Base-by-base conservation (phyloP, 768 basidiomycete genomes). In the Kondoa malvinella region DNA sequence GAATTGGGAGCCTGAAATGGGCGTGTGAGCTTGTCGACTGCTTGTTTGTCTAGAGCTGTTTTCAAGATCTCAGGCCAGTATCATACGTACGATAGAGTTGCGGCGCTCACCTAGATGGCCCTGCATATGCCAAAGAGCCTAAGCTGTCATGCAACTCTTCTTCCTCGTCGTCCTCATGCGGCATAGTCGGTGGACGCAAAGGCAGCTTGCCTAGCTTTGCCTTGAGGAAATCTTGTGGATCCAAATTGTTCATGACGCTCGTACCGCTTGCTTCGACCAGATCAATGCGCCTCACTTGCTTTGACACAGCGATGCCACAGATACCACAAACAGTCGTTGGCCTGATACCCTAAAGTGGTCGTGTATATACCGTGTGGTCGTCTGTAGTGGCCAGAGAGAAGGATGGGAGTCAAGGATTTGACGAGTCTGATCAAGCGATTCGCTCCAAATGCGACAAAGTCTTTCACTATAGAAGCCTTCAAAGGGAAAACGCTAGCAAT, bases 191-290 rank as follows among this genome's bases (percentile, higher is more conserved):
- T 16, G 82, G 83, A n/a, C 85, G 71, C 17, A 76, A 74, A 3
- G 88, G 88, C n/a, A 92, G 77, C 73, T 86, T 89, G 2, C 87
- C 80, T 50, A 90, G 79, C 56, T 87, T 82, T 1, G 88, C 84
- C 70, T 82, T 82, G 68, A 94, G 80, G 12, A 90, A 84, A 69
- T 87, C 87, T 30, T 67, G n/a, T 26, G 40, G 40, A 21, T 65
- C 56, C 4, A 69, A 60, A 21, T 66, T 34, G 66, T 57, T 66
- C 56, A 31, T 69, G 29, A 29, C 21, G 30, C 29, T 65, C 25
- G 63, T n/a, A n/a, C n/a, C n/a, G n/a, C n/a, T n/a, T n/a, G n/a
- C n/a, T n/a, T 30, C 31, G 31, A 64, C n/a, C n/a, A n/a, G n/a
- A n/a, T n/a, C n/a, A n/a, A n/a, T n/a, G n/a, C n/a, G n/a, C n/a